phyloP scores from a whole-genome alignment of 352 stramenopile genomes.

The Phytophthora niederhauseri region DNA sequence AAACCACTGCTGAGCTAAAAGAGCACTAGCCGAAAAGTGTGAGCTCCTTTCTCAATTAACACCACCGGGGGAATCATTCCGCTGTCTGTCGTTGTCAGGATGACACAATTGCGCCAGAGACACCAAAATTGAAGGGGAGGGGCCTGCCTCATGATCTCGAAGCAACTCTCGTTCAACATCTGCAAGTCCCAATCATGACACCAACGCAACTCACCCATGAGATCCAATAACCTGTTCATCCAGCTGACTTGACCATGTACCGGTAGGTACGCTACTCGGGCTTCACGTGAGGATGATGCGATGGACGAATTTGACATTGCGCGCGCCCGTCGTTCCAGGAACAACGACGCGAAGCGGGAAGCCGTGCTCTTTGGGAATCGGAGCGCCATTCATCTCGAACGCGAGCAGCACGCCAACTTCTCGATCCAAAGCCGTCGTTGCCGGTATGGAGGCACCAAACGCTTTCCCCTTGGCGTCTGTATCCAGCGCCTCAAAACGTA shows the following conservation, averaged over 20 bases:
- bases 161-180: not conserved
- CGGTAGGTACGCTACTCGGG: too few relatives aligned
- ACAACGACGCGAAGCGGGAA: slow-evolving; percentile 94
- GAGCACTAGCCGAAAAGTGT: not conserved
- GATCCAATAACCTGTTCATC: too few relatives aligned
- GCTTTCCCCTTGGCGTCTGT: slow-evolving; percentile 44
- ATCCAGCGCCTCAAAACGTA: slow-evolving; percentile 65
- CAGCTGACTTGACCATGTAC: not conserved
- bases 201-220: too few relatives aligned
- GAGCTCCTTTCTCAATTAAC: not conserved
- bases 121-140: too few relatives aligned
- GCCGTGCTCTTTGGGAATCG: slow-evolving; percentile 92
- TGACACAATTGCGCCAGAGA: too few relatives aligned
- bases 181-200: not conserved
- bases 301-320: slow-evolving; percentile 95
- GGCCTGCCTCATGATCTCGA: not conserved
- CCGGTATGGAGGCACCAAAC: slow-evolving; percentile 80
- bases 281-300: slow-evolving; percentile 69
- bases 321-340: slow-evolving; percentile 86
- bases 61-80: not conserved
- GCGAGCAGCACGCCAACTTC: slow-evolving; percentile 93
- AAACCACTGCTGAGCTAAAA: too few relatives aligned
- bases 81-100: not conserved
- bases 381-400: slow-evolving; percentile 95
- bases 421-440: slow-evolving; percentile 88